Conservation (phyloP, 306 rosid species). For the Vigna trinervia region DNA sequence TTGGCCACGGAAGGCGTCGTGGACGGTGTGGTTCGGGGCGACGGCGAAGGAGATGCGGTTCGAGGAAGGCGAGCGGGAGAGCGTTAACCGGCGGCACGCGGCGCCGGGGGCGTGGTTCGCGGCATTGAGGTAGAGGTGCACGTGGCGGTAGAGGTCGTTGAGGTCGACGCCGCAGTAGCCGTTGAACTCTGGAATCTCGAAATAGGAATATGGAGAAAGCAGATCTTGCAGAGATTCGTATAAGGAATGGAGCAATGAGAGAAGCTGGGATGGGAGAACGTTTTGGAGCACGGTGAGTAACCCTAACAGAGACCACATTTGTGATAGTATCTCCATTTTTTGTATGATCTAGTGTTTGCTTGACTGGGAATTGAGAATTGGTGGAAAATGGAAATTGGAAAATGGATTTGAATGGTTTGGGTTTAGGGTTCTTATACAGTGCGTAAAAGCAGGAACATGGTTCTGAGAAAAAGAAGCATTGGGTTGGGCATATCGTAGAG, state of each 20-base stretch:
- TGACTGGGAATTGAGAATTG: neutral
- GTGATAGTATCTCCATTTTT: conserved; percentile 80
- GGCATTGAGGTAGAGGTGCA: conserved; percentile 79
- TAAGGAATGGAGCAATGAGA: conserved; percentile 74
- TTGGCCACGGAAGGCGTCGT: conserved; percentile 64
- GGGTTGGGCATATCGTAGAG: conserved; percentile 42
- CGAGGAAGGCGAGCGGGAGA: conserved; percentile 85
- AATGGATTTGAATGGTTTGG: conserved; percentile 25
- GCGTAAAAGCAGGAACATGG: conserved; percentile 44
- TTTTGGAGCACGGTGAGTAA: conserved; percentile 83
- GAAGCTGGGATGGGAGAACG: conserved; percentile 80
- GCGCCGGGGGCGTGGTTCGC: conserved; percentile 55
- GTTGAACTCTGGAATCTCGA: conserved; percentile 87
- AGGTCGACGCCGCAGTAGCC: conserved; percentile 87
- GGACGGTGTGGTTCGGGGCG: conserved; percentile 82
- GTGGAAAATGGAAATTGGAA: conserved; percentile 19
- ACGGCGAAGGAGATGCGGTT: conserved; percentile 73
- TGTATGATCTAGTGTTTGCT: conserved; percentile 20
- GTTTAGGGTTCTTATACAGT: conserved; percentile 39
- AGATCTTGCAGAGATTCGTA: conserved; percentile 79
- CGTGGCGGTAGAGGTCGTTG: conserved; percentile 87
- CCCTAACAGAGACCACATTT: conserved; percentile 87
- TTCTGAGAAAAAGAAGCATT: conserved; percentile 35
- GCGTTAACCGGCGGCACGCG: conserved; percentile 66
- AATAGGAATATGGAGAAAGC: conserved; percentile 74